Percentiles rank a stretch among this genome's conserved stretches.
Evolutionary conservation across 129 eudicot genomes (phyloP).

Genomic region (Solidago caesia): DNA sequence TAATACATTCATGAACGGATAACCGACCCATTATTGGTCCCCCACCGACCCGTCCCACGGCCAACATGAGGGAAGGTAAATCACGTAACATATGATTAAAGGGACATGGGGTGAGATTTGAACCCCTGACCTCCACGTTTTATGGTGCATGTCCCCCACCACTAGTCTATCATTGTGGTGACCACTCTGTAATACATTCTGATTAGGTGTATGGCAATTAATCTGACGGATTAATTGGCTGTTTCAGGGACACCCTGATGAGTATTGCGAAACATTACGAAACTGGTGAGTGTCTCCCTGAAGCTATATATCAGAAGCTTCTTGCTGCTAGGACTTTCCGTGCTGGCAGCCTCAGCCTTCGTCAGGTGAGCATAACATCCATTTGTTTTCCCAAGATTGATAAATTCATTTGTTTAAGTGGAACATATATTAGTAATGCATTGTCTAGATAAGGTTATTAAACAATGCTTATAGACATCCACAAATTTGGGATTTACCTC

Average conservation of each 20-base stretch:
- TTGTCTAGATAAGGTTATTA: not conserved
- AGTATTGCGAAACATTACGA: conserved; percentile 93
- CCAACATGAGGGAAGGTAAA: no score
- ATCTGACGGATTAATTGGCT: not conserved
- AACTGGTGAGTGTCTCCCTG: conserved; percentile 88
- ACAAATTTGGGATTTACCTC: not conserved
- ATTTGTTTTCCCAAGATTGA: not conserved
- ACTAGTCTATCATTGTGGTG: no score
- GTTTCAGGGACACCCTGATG: conserved; percentile 83
- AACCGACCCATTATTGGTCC: no score
- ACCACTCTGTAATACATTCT: not conserved
- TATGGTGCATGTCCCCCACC: no score
- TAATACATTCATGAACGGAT: no score
- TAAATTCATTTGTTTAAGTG: not conserved
- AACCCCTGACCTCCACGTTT: no score
- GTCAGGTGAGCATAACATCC: conserved; percentile 56
- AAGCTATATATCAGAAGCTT: conserved; percentile 78
- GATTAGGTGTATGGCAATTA: not conserved
- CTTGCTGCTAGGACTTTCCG: conserved; percentile 90
- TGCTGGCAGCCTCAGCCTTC: conserved; percentile 80
- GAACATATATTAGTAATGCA: not conserved
- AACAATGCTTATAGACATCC: not conserved
- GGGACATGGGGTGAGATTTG: no score
- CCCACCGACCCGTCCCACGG: no score
- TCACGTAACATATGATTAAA: no score